A percentile compares a stretch with the other conserved stretches of the same genome.
These are phyloP conservation scores for Daldinia sp. DNA, from an alignment of 2,329 filamentous ascomycete genomes.

Conservation along the genomic window DNA sequence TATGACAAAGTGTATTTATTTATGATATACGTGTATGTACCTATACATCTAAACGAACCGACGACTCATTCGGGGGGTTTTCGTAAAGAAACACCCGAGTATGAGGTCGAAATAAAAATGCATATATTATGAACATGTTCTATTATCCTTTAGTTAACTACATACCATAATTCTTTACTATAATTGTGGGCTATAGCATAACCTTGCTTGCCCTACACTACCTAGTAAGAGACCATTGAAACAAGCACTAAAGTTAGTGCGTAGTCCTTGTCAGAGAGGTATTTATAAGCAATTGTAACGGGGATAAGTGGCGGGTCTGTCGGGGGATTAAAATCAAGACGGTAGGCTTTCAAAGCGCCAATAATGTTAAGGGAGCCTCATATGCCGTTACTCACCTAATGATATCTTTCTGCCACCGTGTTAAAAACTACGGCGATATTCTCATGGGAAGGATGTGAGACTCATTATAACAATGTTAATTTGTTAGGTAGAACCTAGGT, in stretches of 20 bases:
- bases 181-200: not conserved
- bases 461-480: conserved; percentile 7
- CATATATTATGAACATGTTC: not conserved
- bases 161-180: not conserved
- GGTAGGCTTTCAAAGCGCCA: conserved; percentile 11
- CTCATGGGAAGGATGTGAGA: not conserved
- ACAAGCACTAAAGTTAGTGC: not conserved
- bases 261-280: not conserved
- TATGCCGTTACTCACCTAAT: not conserved
- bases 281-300: conserved; percentile 30
- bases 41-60: not conserved
- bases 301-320: conserved; percentile 29
- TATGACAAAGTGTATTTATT: no score
- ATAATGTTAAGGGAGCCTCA: conserved; percentile 29
- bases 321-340: conserved; percentile 21
- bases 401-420: not conserved
- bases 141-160: not conserved
- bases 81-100: not conserved
- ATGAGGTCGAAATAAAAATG: conserved; percentile 1
- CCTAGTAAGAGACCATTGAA: not conserved
- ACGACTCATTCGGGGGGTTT: not conserved
- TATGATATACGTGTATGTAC: no score
- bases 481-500: conserved; percentile 1
- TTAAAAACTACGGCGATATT: not conserved
- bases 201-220: conserved; percentile 4